phyloP scores from a whole-genome alignment of 371 early-diverging fungal genomes.

The Smittium mucronatum region DNA sequence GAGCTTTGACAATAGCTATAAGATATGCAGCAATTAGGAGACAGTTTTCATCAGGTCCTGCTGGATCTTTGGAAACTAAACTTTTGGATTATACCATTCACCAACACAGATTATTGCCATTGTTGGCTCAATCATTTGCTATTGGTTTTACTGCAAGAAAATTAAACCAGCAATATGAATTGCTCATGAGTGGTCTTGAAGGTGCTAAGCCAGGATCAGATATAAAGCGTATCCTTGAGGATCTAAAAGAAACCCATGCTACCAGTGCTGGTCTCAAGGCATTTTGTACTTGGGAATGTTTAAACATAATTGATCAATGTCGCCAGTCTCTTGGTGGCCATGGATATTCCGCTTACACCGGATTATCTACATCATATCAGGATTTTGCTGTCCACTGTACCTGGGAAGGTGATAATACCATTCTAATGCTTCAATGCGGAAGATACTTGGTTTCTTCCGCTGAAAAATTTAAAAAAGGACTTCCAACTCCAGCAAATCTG shows the following conservation, averaged over 20 bases:
- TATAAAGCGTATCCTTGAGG: slow-evolving; percentile 46
- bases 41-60: slow-evolving; percentile 60
- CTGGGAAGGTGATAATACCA: slow-evolving; percentile 88
- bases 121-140: slow-evolving; percentile 80
- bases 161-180: slow-evolving; percentile 59
- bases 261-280: slow-evolving; percentile 88
- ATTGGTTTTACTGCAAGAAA: slow-evolving; percentile 81
- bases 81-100: slow-evolving; percentile 83
- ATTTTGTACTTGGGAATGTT: slow-evolving; percentile 85
- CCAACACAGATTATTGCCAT: slow-evolving; percentile 80
- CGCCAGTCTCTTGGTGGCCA: slow-evolving; percentile 85
- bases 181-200: slow-evolving; percentile 59
- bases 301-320: slow-evolving; percentile 78
- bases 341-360: slow-evolving; percentile 85
- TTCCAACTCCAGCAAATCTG: slow-evolving; percentile 64
- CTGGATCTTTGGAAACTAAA: slow-evolving; percentile 52
- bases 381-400: slow-evolving; percentile 91
- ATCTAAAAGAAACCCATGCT: slow-evolving; percentile 83
- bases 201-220: slow-evolving; percentile 52
- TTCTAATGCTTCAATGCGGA: slow-evolving; percentile 78
- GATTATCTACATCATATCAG: slow-evolving; percentile 68
- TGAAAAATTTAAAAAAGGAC: slow-evolving; percentile 60
- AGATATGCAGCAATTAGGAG: slow-evolving; percentile 86
- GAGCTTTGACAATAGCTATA: slow-evolving; percentile 78
- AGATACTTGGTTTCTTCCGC: slow-evolving; percentile 75